These are phyloP conservation scores for Microcyclospora tardicrescens DNA, from an alignment of 2,329 filamentous ascomycete genomes.

Conservation along the genomic window DNA sequence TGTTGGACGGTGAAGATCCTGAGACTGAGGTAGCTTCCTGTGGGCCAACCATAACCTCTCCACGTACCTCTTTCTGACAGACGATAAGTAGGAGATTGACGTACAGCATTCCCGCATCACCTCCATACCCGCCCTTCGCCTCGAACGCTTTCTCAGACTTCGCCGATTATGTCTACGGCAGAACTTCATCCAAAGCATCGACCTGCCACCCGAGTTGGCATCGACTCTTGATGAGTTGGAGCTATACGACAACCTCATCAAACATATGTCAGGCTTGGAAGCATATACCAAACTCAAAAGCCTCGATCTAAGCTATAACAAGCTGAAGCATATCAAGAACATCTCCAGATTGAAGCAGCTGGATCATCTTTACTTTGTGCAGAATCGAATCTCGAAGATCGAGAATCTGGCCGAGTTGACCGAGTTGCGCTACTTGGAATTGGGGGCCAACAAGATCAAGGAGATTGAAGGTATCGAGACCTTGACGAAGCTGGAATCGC, in stretches of 20 bases:
- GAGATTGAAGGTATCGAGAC: slow-evolving; percentile 76
- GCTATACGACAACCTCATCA: slow-evolving; percentile 91
- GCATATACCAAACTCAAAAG: slow-evolving; percentile 59
- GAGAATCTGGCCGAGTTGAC: slow-evolving; percentile 67
- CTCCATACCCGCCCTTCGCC: slow-evolving; percentile 62
- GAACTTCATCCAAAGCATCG: slow-evolving; percentile 72
- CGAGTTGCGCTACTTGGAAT: slow-evolving; percentile 69
- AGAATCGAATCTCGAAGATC: slow-evolving; percentile 84
- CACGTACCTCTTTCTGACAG: slow-evolving; percentile 3
- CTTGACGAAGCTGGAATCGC: slow-evolving; percentile 64
- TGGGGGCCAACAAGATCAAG: slow-evolving; percentile 83
- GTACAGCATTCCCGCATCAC: slow-evolving; percentile 75
- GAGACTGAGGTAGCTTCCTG: slow-evolving; percentile 35
- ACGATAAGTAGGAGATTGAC: slow-evolving; percentile 57
- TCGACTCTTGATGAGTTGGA: slow-evolving; percentile 69
- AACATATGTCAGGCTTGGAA: slow-evolving; percentile 74
- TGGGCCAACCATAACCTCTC: neutral
- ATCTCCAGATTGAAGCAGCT: slow-evolving; percentile 64
- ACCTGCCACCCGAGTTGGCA: slow-evolving; percentile 55
- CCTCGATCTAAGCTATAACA: slow-evolving; percentile 94
- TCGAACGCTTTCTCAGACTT: slow-evolving; percentile 65
- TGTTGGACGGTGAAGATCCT: slow-evolving; percentile 45
- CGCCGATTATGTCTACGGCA: slow-evolving; percentile 77
- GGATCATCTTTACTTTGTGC: slow-evolving; percentile 78
- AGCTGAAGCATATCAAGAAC: slow-evolving; percentile 96